Conservation (phyloP, 345 rosid species). For the Heritiera fomes region DNA sequence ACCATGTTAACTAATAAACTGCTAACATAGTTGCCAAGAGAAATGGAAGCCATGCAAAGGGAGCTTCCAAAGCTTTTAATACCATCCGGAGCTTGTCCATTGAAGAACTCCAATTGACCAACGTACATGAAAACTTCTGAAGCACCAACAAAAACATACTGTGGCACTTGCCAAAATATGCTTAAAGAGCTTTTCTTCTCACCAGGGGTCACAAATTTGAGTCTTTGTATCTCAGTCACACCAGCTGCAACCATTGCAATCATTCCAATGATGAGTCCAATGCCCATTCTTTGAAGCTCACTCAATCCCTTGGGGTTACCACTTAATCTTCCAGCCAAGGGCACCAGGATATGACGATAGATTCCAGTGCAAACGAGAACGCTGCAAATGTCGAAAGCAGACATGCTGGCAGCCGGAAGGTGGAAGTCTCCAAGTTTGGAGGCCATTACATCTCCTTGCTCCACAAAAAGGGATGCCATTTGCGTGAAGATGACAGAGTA, state of each 20-base stretch:
- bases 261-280: slow-evolving; percentile 75
- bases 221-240: slow-evolving; percentile 62
- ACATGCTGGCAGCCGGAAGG: slow-evolving; percentile 94
- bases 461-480: slow-evolving; percentile 72
- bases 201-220: slow-evolving; percentile 42
- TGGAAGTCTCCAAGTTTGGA: slow-evolving; percentile 52
- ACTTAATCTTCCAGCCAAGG: slow-evolving; percentile 47
- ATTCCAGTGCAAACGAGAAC: slow-evolving; percentile 72
- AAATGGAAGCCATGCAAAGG: slow-evolving; percentile 92
- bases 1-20: slow-evolving; percentile 73
- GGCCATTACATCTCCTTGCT: slow-evolving; percentile 74
- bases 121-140: slow-evolving; percentile 94
- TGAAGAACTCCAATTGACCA: slow-evolving; percentile 89
- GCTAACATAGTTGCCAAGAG: slow-evolving; percentile 82
- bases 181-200: slow-evolving; percentile 56
- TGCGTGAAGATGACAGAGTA: slow-evolving; percentile 77
- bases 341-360: slow-evolving; percentile 66
- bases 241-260: slow-evolving; percentile 86
- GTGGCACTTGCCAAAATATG: slow-evolving; percentile 91
- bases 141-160: slow-evolving; percentile 74
- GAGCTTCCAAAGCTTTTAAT: slow-evolving; percentile 92
- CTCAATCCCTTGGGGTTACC: slow-evolving; percentile 57
- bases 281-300: slow-evolving; percentile 88
- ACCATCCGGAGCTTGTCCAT: slow-evolving; percentile 89
- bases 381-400: slow-evolving; percentile 75